Base-by-base conservation (phyloP, 768 basidiomycete genomes). In the Lentinula detonsa region DNA sequence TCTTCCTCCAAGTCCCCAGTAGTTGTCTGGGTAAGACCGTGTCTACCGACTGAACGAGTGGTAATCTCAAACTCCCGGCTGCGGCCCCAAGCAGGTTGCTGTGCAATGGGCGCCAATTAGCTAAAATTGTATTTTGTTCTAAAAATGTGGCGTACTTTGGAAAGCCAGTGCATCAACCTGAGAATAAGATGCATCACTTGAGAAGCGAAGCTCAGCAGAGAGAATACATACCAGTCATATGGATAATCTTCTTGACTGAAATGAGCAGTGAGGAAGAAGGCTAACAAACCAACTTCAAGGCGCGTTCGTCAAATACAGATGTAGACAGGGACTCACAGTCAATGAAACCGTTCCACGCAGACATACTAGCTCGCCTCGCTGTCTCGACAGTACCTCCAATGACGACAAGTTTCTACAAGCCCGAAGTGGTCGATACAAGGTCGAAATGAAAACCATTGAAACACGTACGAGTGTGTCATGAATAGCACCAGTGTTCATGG, bases 31-130 rank as follows among this genome's bases (percentile, higher is more conserved):
- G 79, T 85, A 65, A 92, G 75, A 52, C 84, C 83, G 63, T 80
- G 83, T 45, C 88, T 84, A 56, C 83, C 81, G 16, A 83, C 76
- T 5, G 88, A 81, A 52, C 91, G 87, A 13, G 92, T 93, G 13
- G 90, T 93, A 64, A 93, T 93, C 72, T 93, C 91, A 69, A 93
- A 93, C 72, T 93, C 92, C 49, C 92, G 81, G 71, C 90, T 91
- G 51, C 88, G 84, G 6, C 90, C 90, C 90, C 91, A 93, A 23
- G 91, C 88, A 11, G 92, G 92, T 88, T 93, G 92, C 91, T 93
- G 71, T 62, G 66, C 10, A 55, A 46, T 52, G 48, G 31, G 48
- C 37, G 58, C 57, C 57, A 64, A 59, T 42, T 45, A 62, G 62
- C 63, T 64, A 67, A 16, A 66, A 52, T 55, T 62, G 57, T 57